phyloP scores from a whole-genome alignment of 2,329 filamentous ascomycete genomes.

The Cordyceps farinosa region DNA sequence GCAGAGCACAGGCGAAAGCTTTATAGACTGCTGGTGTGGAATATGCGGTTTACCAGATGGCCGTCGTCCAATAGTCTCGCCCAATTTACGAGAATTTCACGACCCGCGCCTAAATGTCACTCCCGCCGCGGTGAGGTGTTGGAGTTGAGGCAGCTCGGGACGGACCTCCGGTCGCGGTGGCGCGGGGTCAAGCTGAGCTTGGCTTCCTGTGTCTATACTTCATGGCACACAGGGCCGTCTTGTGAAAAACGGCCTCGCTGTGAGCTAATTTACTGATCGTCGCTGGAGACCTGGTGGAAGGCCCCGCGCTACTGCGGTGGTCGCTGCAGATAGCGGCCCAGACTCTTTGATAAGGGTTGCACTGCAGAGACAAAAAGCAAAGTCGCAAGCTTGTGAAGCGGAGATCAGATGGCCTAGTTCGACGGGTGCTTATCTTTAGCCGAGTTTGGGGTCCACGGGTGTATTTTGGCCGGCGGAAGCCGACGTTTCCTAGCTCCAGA shows the following conservation, averaged over 20 bases:
- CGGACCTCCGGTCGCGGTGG: slow-evolving; percentile 8
- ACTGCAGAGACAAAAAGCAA: neutral
- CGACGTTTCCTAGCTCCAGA: neutral
- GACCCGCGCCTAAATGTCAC: neutral
- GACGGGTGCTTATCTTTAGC: slow-evolving; percentile 4
- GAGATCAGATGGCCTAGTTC: neutral
- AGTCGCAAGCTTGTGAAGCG: neutral
- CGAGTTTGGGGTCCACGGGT: neutral
- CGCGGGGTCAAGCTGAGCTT: neutral
- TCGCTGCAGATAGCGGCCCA: neutral
- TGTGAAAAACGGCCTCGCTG: neutral
- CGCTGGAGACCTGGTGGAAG: neutral
- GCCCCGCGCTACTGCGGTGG: neutral
- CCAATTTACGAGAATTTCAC: neutral
- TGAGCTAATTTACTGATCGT: slow-evolving; percentile 1
- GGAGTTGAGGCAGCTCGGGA: slow-evolving; percentile 18
- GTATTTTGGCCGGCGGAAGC: neutral
- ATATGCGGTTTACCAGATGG: neutral
- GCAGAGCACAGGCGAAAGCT: neutral
- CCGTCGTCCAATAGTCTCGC: neutral
- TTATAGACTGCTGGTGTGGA: neutral
- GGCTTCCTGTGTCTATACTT: too few relatives aligned
- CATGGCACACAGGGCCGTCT: too few relatives aligned
- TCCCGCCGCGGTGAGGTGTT: neutral
- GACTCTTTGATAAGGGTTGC: slow-evolving; percentile 9